Percentiles rank a stretch among this genome's conserved stretches.
Conservation (phyloP, 202 grass and related monocot genomes). For the Schoenoplectus triqueter region DNA sequence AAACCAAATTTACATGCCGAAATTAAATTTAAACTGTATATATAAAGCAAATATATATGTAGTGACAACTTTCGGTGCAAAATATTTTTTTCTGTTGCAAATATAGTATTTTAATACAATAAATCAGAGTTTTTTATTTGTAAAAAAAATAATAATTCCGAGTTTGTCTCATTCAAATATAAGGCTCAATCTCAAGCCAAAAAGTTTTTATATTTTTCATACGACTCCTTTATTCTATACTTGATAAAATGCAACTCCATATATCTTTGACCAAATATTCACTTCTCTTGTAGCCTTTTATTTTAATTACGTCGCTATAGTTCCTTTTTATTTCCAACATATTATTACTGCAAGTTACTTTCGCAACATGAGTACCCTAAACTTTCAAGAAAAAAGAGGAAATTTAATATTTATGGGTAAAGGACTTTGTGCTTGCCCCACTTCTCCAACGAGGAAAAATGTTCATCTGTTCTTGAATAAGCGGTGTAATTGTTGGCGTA, state of each 20-base stretch:
- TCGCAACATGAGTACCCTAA: background rate
- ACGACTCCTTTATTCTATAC: background rate
- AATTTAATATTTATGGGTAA: slow-evolving; percentile 7
- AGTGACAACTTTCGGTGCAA: too few species aligned
- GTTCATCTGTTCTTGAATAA: background rate
- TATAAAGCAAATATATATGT: too few species aligned
- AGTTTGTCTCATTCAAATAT: too few species aligned
- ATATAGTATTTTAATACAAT: too few species aligned
- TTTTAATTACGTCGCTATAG: background rate
- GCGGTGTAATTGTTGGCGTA: background rate
- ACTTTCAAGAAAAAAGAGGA: background rate
- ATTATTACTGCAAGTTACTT: background rate
- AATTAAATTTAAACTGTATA: too few species aligned
- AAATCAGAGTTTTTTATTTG: background rate
- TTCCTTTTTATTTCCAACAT: background rate
- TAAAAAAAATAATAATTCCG: too few species aligned
- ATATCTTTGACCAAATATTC: too few species aligned
- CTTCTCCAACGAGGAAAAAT: slow-evolving; percentile 16
- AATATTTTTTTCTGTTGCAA: too few species aligned
- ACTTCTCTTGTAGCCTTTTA: background rate
- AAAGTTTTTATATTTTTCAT: background rate
- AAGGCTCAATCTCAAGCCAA: too few species aligned
- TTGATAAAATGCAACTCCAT: background rate
- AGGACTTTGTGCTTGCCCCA: slow-evolving; percentile 9
- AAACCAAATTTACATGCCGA: background rate